Evolutionary conservation across 805 yeast genomes (phyloP).

Genomic region (Starmerella apis): DNA sequence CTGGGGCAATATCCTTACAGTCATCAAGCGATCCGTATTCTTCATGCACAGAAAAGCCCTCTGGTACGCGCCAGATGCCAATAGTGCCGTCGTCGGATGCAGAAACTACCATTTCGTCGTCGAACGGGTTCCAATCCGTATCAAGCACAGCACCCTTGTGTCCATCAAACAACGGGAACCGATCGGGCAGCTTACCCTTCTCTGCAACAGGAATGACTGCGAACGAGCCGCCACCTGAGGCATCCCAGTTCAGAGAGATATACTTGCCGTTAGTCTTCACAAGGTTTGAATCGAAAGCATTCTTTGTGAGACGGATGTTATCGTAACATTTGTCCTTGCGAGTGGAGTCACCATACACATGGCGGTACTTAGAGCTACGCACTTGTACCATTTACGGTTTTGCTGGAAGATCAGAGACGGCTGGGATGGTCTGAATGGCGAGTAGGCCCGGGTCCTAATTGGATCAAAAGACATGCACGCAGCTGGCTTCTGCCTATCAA

Average conservation of each 20-base stretch:
- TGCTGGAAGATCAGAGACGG: background rate
- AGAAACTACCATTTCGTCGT: constrained; percentile 62
- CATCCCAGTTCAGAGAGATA: constrained; percentile 79
- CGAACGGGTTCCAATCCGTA: constrained; percentile 90
- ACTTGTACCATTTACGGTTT: constrained; percentile 38
- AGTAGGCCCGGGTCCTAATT: background rate
- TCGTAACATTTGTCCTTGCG: constrained; percentile 64
- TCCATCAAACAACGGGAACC: constrained; percentile 87
- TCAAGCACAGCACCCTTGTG: constrained; percentile 92
- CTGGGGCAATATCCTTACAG: constrained; percentile 60
- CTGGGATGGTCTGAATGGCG: background rate
- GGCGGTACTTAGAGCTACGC: constrained; percentile 93
- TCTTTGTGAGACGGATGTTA: constrained; percentile 47
- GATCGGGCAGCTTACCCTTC: constrained; percentile 87
- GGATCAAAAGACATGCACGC: constrained; percentile 6
- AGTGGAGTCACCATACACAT: constrained; percentile 84
- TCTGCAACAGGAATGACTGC: constrained; percentile 82
- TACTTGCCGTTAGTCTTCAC: constrained; percentile 79
- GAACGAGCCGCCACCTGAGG: constrained; percentile 97
- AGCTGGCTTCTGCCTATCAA: background rate
- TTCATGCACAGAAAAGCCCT: constrained; percentile 58
- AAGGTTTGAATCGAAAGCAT: constrained; percentile 94
- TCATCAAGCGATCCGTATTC: constrained; percentile 39
- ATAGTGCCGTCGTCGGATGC: constrained; percentile 77
- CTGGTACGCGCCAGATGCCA: constrained; percentile 80